phyloP scores from a whole-genome alignment of 768 basidiomycete species.

The Termitomyces sp. region DNA sequence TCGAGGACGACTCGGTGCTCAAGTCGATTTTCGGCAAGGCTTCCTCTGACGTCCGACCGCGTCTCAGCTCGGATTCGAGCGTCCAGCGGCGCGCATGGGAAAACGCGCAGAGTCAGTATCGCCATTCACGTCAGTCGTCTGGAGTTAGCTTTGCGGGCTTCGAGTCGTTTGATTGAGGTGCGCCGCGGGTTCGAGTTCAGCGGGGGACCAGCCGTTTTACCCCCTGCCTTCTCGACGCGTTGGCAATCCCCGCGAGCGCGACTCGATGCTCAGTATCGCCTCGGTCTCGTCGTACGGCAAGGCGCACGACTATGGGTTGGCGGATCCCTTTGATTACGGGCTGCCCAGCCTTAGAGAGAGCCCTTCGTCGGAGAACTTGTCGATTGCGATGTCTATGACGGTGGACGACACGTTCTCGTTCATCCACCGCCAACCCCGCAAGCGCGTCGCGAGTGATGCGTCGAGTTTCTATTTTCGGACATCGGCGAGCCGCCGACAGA shows the following conservation, averaged over 20 bases:
- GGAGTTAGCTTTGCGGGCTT: constrained; percentile 65
- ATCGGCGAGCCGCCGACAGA: constrained; percentile 40
- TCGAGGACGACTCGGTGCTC: constrained; percentile 46
- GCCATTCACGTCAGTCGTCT: constrained; percentile 41
- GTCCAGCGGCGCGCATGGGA: constrained; percentile 26
- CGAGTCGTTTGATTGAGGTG: constrained; percentile 74
- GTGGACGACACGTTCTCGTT: constrained; percentile 77
- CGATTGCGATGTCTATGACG: constrained; percentile 40
- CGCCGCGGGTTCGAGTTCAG: constrained; percentile 73
- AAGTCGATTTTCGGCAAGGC: constrained; percentile 50
- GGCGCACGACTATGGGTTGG: constrained; percentile 53
- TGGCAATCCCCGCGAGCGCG: constrained; percentile 37
- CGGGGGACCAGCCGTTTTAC: constrained; percentile 57
- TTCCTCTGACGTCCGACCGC: constrained; percentile 16
- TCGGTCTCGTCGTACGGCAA: constrained; percentile 77
- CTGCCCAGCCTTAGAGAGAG: constrained; percentile 46
- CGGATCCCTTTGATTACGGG: constrained; percentile 74
- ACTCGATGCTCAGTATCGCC: constrained; percentile 67
- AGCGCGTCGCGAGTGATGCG: constrained; percentile 67
- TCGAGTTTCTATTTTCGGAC: constrained; percentile 74
- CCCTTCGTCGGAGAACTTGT: constrained; percentile 48
- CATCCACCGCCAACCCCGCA: constrained; percentile 30
- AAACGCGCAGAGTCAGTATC: constrained; percentile 12
- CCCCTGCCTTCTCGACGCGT: constrained; percentile 39
- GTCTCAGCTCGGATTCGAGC: constrained; percentile 40